phyloP scores from a whole-genome alignment of 345 rosid species.

The Ceriops tagal region DNA sequence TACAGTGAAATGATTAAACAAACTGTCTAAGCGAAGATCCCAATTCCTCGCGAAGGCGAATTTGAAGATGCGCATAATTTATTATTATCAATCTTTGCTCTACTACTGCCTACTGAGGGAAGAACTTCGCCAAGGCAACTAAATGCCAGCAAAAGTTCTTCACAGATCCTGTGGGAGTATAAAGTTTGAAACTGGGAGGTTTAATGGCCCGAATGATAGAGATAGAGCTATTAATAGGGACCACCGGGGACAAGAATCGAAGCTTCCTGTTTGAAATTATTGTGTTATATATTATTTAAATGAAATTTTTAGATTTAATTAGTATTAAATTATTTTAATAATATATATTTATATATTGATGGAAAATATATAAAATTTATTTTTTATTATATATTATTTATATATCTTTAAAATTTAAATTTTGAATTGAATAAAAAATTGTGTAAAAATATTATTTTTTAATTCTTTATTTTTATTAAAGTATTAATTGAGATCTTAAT shows the following conservation, averaged over 20 bases:
- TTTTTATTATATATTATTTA: too few relatives aligned
- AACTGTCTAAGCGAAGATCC: constrained; percentile 15
- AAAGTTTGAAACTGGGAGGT: not conserved
- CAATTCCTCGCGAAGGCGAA: not conserved
- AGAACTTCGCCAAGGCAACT: not conserved
- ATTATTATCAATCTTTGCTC: not conserved
- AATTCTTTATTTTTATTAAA: too few relatives aligned
- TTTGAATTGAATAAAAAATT: too few relatives aligned
- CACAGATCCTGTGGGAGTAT: too few relatives aligned
- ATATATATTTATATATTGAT: too few relatives aligned
- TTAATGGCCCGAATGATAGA: not conserved
- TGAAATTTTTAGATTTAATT: too few relatives aligned
- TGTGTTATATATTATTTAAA: too few relatives aligned
- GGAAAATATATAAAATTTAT: too few relatives aligned
- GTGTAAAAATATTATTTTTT: too few relatives aligned
- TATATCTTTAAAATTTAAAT: too few relatives aligned
- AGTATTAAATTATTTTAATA: too few relatives aligned
- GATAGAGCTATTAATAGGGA: not conserved
- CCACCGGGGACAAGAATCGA: not conserved
- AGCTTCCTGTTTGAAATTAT: not conserved
- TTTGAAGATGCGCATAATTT: not conserved
- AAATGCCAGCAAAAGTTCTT: not conserved
- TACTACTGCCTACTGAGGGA: not conserved
- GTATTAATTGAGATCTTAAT: too few relatives aligned
- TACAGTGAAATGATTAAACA: constrained; percentile 21